These are phyloP conservation scores for Solanum etuberosum DNA, from an alignment of 257 asterid species.

Conservation along the genomic window DNA sequence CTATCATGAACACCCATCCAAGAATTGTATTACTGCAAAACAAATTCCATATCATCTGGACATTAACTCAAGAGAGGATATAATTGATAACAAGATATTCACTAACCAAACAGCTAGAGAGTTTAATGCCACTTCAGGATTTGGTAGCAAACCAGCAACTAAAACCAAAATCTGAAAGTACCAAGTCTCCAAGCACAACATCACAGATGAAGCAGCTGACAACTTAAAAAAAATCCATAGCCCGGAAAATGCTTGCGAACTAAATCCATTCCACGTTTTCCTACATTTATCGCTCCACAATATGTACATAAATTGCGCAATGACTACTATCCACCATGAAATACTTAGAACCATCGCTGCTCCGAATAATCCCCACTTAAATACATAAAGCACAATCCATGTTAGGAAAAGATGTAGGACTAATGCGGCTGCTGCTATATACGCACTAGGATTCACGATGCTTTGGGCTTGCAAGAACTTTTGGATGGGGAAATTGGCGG, in stretches of 20 bases:
- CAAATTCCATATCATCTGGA: background rate
- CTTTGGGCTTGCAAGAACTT: constrained; percentile 31
- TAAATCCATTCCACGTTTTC: constrained; percentile 24
- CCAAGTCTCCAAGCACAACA: constrained; percentile 30
- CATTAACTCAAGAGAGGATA: background rate
- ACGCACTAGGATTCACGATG: constrained; percentile 8
- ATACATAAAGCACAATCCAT: constrained; percentile 11
- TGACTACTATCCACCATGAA: constrained; percentile 21
- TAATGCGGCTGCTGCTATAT: constrained; percentile 1
- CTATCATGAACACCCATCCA: constrained; percentile 21
- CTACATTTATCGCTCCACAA: constrained; percentile 1
- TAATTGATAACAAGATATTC: background rate
- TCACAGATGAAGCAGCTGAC: constrained; percentile 24
- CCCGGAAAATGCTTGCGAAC: constrained; percentile 17
- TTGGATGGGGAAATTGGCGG: constrained; percentile 20
- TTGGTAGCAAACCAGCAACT: constrained; percentile 19
- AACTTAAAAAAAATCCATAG: constrained; percentile 22
- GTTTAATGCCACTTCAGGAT: constrained; percentile 24
- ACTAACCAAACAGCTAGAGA: constrained; percentile 23
- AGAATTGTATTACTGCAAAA: constrained; percentile 14
- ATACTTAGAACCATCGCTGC: constrained; percentile 13
- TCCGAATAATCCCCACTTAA: constrained; percentile 19
- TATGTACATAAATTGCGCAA: constrained; percentile 12
- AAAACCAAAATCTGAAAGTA: constrained; percentile 16
- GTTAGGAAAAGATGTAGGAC: constrained; percentile 7